A percentile compares a stretch with the other conserved stretches of the same genome.
Conservation (phyloP, 768 basidiomycete species). For the Russula sp. region DNA sequence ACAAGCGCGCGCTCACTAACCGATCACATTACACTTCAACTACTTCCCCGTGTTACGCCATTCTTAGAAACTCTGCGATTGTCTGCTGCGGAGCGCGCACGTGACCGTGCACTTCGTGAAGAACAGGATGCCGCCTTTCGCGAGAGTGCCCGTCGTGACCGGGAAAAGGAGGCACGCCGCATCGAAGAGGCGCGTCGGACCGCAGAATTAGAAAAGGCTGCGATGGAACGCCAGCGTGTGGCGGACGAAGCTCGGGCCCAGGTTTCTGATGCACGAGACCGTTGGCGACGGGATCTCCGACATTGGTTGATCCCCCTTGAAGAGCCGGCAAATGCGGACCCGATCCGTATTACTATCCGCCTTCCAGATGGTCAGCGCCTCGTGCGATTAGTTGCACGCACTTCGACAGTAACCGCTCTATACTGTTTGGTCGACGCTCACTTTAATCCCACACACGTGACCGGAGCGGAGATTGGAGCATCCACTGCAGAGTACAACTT, state of each 20-base stretch:
- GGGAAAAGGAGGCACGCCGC: constrained; percentile 32
- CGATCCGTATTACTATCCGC: constrained; percentile 48
- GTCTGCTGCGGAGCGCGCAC: constrained; percentile 41
- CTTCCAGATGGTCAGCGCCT: constrained; percentile 46
- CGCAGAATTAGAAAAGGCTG: constrained; percentile 23
- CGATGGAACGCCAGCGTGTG: constrained; percentile 23
- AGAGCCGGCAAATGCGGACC: constrained; percentile 28
- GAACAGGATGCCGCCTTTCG: constrained; percentile 79
- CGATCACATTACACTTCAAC: constrained; percentile 57
- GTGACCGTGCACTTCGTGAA: constrained; percentile 54
- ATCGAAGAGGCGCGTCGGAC: constrained; percentile 25
- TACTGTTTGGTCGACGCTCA: constrained; percentile 69
- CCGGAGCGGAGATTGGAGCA: constrained; percentile 33
- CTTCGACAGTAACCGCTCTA: constrained; percentile 50
- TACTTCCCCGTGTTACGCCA: constrained; percentile 75
- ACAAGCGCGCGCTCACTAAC: constrained; percentile 60
- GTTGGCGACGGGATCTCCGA: constrained; percentile 57
- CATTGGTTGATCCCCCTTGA: constrained; percentile 38
- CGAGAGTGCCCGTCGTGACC: constrained; percentile 56
- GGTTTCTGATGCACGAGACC: constrained; percentile 11
- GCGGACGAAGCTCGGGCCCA: constrained; percentile 28
- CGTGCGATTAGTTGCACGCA: constrained; percentile 46
- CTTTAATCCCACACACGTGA: constrained; percentile 41
- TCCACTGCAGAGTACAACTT: constrained; percentile 28
- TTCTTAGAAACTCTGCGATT: constrained; percentile 60